A percentile compares a stretch with the other conserved stretches of the same genome.
These are phyloP conservation scores for Cucurbita moschata DNA, from an alignment of 306 rosid species.

Conservation along the genomic window DNA sequence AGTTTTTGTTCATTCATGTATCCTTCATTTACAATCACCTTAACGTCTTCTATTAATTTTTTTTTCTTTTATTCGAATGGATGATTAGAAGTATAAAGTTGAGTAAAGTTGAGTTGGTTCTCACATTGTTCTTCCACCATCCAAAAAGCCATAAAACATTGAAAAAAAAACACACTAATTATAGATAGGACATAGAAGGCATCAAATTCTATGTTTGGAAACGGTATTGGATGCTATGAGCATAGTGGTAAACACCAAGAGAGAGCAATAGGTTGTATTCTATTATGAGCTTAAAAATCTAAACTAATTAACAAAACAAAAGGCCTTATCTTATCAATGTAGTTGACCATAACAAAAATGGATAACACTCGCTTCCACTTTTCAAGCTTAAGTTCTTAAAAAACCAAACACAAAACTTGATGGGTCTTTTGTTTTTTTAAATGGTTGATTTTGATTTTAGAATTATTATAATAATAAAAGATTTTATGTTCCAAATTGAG, in stretches of 20 bases:
- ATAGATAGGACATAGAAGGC: not conserved
- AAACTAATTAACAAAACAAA: not conserved
- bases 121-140: not conserved
- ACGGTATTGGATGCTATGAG: not conserved
- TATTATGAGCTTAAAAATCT: not conserved
- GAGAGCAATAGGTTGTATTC: not conserved
- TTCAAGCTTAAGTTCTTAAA: not conserved
- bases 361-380: not conserved
- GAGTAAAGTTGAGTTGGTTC: not conserved
- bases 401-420: not conserved
- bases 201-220: constrained; percentile 1
- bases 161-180: not conserved
- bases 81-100: not conserved
- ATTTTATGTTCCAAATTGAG: not conserved
- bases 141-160: not conserved
- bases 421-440: not conserved
- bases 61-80: not conserved
- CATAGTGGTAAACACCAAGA: not conserved
- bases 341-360: not conserved
- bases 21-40: too few species aligned
- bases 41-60: too few species aligned
- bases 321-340: not conserved
- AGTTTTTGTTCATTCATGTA: too few species aligned
- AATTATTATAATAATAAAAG: not conserved
- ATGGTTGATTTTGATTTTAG: not conserved